Percentiles rank a stretch among this genome's conserved stretches.
Evolutionary conservation across 1,139 yeast species (phyloP).

Genomic region (Waltiozyma sp.): DNA sequence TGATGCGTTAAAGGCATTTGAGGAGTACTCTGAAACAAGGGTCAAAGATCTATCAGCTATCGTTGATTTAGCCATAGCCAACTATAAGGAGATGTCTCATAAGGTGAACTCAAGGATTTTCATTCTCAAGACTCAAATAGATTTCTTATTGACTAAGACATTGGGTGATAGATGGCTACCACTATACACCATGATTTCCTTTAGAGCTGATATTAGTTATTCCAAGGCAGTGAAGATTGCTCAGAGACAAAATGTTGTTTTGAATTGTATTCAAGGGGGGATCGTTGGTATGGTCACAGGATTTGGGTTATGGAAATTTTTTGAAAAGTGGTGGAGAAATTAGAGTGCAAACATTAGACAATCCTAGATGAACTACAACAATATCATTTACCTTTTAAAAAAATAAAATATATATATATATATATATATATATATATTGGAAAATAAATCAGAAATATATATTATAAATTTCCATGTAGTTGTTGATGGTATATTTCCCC

Average conservation of each 20-base stretch:
- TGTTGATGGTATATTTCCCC: too few relatives aligned
- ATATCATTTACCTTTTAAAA: too few relatives aligned
- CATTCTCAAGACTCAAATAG: constrained; percentile 56
- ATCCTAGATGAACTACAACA: too few relatives aligned
- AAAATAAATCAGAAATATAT: too few relatives aligned
- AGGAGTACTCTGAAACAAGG: constrained; percentile 44
- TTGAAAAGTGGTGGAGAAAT: neutral
- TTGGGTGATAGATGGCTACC: constrained; percentile 68
- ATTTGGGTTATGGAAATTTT: neutral
- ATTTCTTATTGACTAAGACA: constrained; percentile 47
- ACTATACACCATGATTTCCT: constrained; percentile 84
- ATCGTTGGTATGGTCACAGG: neutral
- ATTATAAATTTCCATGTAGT: too few relatives aligned
- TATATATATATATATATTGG: too few relatives aligned
- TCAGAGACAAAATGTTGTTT: constrained; percentile 35
- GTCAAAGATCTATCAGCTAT: constrained; percentile 65
- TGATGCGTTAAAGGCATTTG: constrained; percentile 38
- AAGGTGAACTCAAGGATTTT: constrained; percentile 61
- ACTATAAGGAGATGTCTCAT: constrained; percentile 82
- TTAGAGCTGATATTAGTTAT: constrained; percentile 73
- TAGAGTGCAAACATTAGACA: too few relatives aligned
- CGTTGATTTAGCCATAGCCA: constrained; percentile 65
- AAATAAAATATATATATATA: too few relatives aligned
- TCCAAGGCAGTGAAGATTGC: constrained; percentile 54
- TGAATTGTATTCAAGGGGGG: constrained; percentile 13